These are phyloP conservation scores for Leishmania arabica DNA, from an alignment of 208 protist genomes.

Conservation along the genomic window DNA sequence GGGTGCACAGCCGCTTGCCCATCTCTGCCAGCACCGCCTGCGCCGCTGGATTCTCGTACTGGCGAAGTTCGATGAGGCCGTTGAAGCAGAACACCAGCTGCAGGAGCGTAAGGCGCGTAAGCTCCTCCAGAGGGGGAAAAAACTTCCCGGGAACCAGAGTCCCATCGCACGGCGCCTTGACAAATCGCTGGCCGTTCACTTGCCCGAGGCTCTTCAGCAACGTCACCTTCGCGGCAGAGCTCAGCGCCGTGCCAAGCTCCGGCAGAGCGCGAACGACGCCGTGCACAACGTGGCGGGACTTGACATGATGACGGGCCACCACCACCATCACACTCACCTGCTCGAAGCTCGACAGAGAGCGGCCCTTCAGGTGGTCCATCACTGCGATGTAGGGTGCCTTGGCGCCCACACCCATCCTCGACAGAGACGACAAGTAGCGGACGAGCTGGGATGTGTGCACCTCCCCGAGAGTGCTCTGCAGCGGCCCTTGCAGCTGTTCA, in stretches of 20 bases:
- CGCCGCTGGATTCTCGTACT: constrained; percentile 49
- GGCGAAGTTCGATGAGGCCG: constrained; percentile 55
- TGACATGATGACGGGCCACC: constrained; percentile 59
- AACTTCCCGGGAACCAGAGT: constrained; percentile 30
- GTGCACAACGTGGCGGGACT: constrained; percentile 32
- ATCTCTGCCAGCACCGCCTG: constrained; percentile 31
- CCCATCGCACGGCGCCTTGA: constrained; percentile 36
- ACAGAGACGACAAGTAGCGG: constrained; percentile 62
- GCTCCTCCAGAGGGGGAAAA: constrained; percentile 36
- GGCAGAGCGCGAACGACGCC: constrained; percentile 36
- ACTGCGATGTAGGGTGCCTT: constrained; percentile 47
- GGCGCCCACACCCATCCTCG: constrained; percentile 45
- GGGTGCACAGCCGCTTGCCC: not conserved
- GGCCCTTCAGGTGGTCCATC: constrained; percentile 35
- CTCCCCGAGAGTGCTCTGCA: constrained; percentile 3
- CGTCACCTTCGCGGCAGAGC: constrained; percentile 36
- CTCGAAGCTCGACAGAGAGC: constrained; percentile 49
- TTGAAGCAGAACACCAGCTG: constrained; percentile 55
- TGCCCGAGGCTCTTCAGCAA: constrained; percentile 65
- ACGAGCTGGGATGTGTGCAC: constrained; percentile 44
- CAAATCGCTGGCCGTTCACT: constrained; percentile 41
- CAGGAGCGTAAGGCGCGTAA: constrained; percentile 36
- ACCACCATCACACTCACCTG: constrained; percentile 47
- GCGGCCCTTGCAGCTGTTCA: constrained; percentile 14
- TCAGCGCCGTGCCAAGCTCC: constrained; percentile 24